Conservation (phyloP, 768 basidiomycete species). For the Boletus vinaceobasis region DNA sequence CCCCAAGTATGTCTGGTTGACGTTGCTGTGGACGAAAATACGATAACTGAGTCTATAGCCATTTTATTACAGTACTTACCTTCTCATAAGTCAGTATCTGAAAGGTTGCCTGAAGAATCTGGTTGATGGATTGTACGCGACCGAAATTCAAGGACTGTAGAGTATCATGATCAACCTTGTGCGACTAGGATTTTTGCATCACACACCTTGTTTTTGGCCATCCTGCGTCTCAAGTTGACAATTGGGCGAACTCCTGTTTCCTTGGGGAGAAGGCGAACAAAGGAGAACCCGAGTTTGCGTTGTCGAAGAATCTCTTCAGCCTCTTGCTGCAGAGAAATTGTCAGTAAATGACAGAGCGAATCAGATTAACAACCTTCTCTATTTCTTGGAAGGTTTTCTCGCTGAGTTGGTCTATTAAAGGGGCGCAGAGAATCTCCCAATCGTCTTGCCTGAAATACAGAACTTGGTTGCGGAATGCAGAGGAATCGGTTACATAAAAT, state of each 20-base stretch:
- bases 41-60: background rate
- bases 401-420: conserved; percentile 74
- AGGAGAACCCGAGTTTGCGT: conserved; percentile 77
- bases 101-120: conserved; percentile 79
- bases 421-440: conserved; percentile 81
- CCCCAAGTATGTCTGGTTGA: conserved; percentile 64
- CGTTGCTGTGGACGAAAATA: conserved; percentile 43
- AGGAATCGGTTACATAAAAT: conserved; percentile 93
- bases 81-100: conserved; percentile 86
- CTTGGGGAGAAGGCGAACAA: conserved; percentile 87
- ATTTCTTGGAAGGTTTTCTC: conserved; percentile 68
- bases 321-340: conserved; percentile 45
- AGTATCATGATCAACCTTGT: background rate
- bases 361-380: conserved; percentile 46
- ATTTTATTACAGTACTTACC: conserved; percentile 36
- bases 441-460: conserved; percentile 95
- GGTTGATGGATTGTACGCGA: conserved; percentile 72
- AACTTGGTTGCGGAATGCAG: conserved; percentile 75
- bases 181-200: background rate
- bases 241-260: conserved; percentile 94
- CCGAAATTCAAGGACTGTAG: conserved; percentile 30
- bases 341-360: background rate
- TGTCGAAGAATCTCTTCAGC: conserved; percentile 65
- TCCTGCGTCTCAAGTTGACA: conserved; percentile 75
- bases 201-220: conserved; percentile 35